phyloP scores from a whole-genome alignment of 495 filamentous ascomycete genomes.

The Penicillium salamii region DNA sequence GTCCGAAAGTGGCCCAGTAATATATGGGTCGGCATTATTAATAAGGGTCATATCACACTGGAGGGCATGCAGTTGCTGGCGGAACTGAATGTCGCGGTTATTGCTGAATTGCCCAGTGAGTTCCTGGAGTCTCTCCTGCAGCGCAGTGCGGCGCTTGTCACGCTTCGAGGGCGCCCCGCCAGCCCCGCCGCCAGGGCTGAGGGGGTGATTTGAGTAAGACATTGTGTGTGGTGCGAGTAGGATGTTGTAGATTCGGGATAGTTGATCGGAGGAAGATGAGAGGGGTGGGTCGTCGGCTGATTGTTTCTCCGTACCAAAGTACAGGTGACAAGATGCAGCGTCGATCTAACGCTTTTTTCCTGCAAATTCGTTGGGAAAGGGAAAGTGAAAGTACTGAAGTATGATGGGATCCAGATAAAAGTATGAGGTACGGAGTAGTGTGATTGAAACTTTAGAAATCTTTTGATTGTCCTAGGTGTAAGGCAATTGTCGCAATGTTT shows the following conservation, averaged over 20 bases:
- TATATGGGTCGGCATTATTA: conserved; percentile 75
- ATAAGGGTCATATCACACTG: conserved; percentile 89
- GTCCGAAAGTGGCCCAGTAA: conserved; percentile 67
- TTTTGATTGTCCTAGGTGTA: too few relatives aligned
- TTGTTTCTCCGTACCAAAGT: conserved; percentile 27
- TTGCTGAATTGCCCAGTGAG: conserved; percentile 73
- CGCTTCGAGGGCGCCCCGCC: conserved; percentile 65
- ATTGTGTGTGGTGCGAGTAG: conserved; percentile 31
- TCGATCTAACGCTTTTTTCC: too few relatives aligned
- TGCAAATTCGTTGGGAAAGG: too few relatives aligned
- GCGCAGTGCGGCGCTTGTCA: conserved; percentile 78
- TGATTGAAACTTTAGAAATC: too few relatives aligned
- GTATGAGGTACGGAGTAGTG: too few relatives aligned
- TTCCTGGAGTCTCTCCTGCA: conserved; percentile 70
- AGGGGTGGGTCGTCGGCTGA: conserved; percentile 7
- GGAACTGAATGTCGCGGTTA: conserved; percentile 80
- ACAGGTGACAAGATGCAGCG: not conserved
- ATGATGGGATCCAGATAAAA: too few relatives aligned
- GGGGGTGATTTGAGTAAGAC: conserved; percentile 16
- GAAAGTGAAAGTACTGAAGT: too few relatives aligned
- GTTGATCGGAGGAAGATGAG: conserved; percentile 8
- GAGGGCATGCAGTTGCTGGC: conserved; percentile 81
- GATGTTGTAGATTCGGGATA: conserved; percentile 31
- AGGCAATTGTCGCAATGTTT: too few relatives aligned
- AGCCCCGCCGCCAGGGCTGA: conserved; percentile 32